Evolutionary conservation across 2,329 filamentous ascomycete species (phyloP).

Genomic region (Apiospora pterosperma): DNA sequence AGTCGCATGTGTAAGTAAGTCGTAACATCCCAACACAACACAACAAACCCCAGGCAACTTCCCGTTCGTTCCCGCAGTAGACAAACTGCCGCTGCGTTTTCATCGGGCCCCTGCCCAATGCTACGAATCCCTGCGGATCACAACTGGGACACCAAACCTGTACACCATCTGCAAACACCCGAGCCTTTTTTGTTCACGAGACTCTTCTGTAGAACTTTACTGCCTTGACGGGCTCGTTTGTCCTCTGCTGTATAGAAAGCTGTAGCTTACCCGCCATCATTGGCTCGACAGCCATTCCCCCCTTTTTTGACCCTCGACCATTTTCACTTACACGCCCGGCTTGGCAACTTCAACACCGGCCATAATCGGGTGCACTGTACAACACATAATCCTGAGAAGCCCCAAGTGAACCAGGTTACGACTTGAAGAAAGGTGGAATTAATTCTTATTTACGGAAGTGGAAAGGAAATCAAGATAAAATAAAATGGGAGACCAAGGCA

Average conservation of each 20-base stretch:
- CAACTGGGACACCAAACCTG: neutral
- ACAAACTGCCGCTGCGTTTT: slow-evolving; percentile 1
- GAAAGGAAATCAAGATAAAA: slow-evolving; percentile 1
- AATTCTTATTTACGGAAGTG: neutral
- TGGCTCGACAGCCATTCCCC: neutral
- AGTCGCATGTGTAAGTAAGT: slow-evolving; percentile 4
- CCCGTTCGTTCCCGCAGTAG: neutral
- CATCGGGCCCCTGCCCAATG: neutral
- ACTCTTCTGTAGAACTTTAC: slow-evolving; percentile 5
- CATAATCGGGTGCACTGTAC: neutral
- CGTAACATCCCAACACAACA: neutral
- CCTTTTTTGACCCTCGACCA: neutral
- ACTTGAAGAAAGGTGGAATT: neutral
- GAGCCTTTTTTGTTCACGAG: slow-evolving; percentile 3
- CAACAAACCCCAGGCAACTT: neutral
- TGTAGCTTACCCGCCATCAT: slow-evolving; percentile 3
- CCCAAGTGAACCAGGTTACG: neutral
- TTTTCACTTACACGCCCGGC: neutral
- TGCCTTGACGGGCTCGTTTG: neutral
- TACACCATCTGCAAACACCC: slow-evolving; percentile 2
- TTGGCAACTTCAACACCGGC: neutral
- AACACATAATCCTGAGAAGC: neutral
- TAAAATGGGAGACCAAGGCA: slow-evolving; percentile 29
- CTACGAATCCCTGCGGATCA: neutral
- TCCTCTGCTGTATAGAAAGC: neutral